Evolutionary conservation across 768 basidiomycete species (phyloP).

Genomic region (Candolleomyces aberdarensis): DNA sequence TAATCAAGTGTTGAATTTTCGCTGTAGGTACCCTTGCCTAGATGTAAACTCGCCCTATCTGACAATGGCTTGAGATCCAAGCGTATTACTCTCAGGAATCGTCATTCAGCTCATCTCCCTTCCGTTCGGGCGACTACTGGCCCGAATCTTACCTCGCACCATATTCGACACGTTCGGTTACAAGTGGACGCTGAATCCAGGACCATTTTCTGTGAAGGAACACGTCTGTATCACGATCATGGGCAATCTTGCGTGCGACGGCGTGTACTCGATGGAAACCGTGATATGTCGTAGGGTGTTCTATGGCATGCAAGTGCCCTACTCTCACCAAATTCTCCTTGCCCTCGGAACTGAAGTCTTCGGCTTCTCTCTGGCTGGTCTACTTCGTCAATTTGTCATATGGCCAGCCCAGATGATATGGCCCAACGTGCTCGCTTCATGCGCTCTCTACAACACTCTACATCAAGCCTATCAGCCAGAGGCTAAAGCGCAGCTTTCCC

Average conservation of each 20-base stretch:
- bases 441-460: constrained; percentile 84
- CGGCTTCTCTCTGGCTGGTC: constrained; percentile 69
- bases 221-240: constrained; percentile 82
- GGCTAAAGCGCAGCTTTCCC: constrained; percentile 70
- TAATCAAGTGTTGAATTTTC: constrained; percentile 62
- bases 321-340: constrained; percentile 59
- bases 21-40: constrained; percentile 47
- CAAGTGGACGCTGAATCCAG: constrained; percentile 72
- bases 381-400: constrained; percentile 78
- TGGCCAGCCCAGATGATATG: constrained; percentile 87
- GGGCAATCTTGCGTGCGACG: constrained; percentile 63
- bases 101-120: constrained; percentile 71
- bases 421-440: constrained; percentile 28
- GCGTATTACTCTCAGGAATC: constrained; percentile 40
- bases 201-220: constrained; percentile 90
- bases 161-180: constrained; percentile 68
- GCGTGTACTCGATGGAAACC: constrained; percentile 71
- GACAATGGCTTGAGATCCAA: not conserved
- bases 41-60: not conserved
- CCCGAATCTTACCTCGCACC: constrained; percentile 60
- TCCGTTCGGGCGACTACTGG: constrained; percentile 73
- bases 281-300: constrained; percentile 62
- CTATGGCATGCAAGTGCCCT: constrained; percentile 57
- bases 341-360: constrained; percentile 61
- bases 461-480: constrained; percentile 68